Evolutionary conservation across 345 rosid genomes (phyloP).

Genomic region (Ceriops decandra): DNA sequence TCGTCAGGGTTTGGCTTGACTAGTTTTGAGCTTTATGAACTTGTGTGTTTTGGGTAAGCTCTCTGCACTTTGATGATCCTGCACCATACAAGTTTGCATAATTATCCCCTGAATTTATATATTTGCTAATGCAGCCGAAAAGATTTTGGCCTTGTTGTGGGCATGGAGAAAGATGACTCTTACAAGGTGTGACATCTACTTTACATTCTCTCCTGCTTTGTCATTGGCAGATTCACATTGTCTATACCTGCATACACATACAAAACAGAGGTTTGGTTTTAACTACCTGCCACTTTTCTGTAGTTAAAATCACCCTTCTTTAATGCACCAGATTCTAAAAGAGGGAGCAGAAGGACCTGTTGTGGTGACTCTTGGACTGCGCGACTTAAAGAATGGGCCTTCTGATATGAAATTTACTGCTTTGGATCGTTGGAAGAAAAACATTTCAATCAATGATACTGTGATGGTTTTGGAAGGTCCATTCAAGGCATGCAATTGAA

Average conservation of each 20-base stretch:
- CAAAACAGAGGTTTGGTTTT: not conserved
- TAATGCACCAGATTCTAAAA: slow-evolving; percentile 57
- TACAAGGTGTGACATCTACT: slow-evolving; percentile 55
- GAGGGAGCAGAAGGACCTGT: slow-evolving; percentile 62
- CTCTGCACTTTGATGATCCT: slow-evolving; percentile 14
- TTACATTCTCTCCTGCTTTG: slow-evolving; percentile 11
- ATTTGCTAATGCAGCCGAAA: slow-evolving; percentile 59
- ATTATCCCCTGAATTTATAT: slow-evolving; percentile 19
- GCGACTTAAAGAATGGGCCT: slow-evolving; percentile 53
- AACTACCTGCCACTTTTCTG: not conserved
- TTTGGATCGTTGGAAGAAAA: slow-evolving; percentile 56
- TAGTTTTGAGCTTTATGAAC: slow-evolving; percentile 53
- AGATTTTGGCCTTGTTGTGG: slow-evolving; percentile 83
- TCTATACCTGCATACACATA: too few species aligned
- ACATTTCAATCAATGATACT: slow-evolving; percentile 62
- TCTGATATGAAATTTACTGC: slow-evolving; percentile 75
- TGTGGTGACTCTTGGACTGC: slow-evolving; percentile 51
- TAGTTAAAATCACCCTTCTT: not conserved
- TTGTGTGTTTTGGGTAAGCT: slow-evolving; percentile 77
- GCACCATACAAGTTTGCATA: slow-evolving; percentile 2
- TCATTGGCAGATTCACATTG: slow-evolving; percentile 9
- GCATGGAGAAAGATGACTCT: slow-evolving; percentile 74
- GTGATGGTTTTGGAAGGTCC: slow-evolving; percentile 80
- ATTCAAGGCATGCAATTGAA: slow-evolving; percentile 48
- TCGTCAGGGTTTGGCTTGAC: slow-evolving; percentile 45